These are phyloP conservation scores for Tetrahymena elliotti DNA, from an alignment of 73 alveolate species.

Conservation along the genomic window DNA sequence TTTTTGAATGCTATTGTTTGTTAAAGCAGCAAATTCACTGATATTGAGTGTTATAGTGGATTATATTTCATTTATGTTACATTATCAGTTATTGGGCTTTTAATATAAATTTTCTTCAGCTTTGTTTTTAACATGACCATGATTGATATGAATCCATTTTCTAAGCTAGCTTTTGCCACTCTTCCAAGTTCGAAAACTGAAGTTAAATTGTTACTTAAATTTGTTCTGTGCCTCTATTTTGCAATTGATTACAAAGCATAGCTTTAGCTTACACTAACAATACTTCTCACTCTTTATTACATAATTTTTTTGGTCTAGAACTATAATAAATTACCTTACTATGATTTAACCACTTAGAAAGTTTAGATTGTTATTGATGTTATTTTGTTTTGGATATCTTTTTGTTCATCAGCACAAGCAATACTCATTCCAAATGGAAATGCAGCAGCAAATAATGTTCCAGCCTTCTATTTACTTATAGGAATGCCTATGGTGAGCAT, in stretches of 20 bases:
- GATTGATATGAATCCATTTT: constrained; percentile 27
- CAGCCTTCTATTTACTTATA: neutral
- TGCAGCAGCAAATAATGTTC: neutral
- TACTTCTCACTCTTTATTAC: neutral
- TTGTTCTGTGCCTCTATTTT: neutral
- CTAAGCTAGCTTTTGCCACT: constrained; percentile 22
- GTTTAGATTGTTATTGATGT: neutral
- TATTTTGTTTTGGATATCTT: neutral
- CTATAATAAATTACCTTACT: neutral
- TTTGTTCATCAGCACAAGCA: neutral
- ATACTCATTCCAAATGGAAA: neutral
- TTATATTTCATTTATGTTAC: constrained; percentile 20
- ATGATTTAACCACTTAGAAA: neutral
- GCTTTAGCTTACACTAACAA: neutral
- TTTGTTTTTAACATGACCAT: constrained; percentile 15
- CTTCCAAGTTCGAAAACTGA: constrained; percentile 7
- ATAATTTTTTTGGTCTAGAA: neutral
- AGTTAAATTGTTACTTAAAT: neutral
- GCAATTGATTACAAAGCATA: neutral
- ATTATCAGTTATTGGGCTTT: constrained; percentile 23
- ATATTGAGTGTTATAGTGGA: constrained; percentile 20
- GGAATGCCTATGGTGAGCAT: neutral
- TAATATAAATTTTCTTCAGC: constrained; percentile 4
- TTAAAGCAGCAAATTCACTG: constrained; percentile 30
- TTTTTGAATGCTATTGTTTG: constrained; percentile 22